A percentile compares a stretch with the other conserved stretches of the same genome.
These are phyloP conservation scores for Chaetoscypha palmicola DNA, from an alignment of 2,329 filamentous ascomycete genomes.

Conservation along the genomic window DNA sequence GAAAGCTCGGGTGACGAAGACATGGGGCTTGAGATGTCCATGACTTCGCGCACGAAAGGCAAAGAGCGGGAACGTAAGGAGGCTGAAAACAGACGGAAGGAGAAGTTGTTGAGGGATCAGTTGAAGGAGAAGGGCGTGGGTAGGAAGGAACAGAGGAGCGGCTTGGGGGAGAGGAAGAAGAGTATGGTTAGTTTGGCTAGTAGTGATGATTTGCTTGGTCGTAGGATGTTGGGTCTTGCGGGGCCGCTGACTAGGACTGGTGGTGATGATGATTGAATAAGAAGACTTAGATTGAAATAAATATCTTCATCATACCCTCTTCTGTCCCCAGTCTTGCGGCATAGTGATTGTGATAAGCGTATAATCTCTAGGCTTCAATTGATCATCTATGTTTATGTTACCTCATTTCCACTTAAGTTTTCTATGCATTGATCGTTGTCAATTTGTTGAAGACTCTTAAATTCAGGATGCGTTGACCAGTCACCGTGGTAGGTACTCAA, in stretches of 20 bases:
- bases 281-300: background rate
- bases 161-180: constrained; percentile 31
- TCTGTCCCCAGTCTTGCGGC: no score
- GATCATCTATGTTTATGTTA: no score
- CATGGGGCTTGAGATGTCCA: constrained; percentile 71
- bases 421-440: no score
- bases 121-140: constrained; percentile 28
- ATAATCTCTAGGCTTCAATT: no score
- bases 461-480: no score
- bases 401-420: no score
- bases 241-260: constrained; percentile 42
- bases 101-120: constrained; percentile 24
- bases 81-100: constrained; percentile 42
- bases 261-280: constrained; percentile 19
- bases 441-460: no score
- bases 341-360: no score
- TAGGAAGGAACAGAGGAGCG: constrained; percentile 12
- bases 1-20: constrained; percentile 63
- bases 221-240: constrained; percentile 48
- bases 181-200: constrained; percentile 48
- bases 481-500: no score
- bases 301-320: no score
- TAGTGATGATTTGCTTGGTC: constrained; percentile 48
- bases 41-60: constrained; percentile 36
- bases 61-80: constrained; percentile 7